Conservation (phyloP, 2,329 filamentous ascomycete genomes). For the Colletotrichum limetticola region DNA sequence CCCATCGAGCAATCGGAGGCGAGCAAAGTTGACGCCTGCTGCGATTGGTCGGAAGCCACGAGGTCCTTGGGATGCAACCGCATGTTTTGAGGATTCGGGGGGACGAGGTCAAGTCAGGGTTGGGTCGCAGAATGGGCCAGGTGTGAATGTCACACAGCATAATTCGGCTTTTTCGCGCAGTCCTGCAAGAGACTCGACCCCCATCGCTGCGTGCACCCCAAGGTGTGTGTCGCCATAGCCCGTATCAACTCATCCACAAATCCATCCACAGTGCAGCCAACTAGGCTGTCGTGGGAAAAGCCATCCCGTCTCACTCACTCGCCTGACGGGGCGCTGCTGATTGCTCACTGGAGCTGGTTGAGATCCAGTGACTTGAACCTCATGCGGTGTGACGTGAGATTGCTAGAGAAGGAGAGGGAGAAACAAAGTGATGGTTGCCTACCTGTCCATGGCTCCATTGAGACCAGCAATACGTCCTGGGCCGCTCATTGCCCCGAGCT, state of each 20-base stretch:
- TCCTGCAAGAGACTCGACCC: slow-evolving; percentile 12
- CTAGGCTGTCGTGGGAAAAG: slow-evolving; percentile 4
- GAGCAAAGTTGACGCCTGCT: slow-evolving; percentile 46
- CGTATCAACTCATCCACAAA: slow-evolving; percentile 17
- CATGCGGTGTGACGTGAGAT: slow-evolving; percentile 55
- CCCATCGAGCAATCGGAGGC: slow-evolving; percentile 59
- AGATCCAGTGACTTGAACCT: slow-evolving; percentile 57
- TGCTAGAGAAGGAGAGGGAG: slow-evolving; percentile 19
- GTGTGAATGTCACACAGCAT: slow-evolving; percentile 33
- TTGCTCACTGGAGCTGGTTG: slow-evolving; percentile 49
- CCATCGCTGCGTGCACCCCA: slow-evolving; percentile 24
- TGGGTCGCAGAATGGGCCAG: slow-evolving; percentile 34
- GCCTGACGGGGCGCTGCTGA: slow-evolving; percentile 41
- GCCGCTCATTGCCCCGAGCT: slow-evolving; percentile 78
- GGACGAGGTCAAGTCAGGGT: slow-evolving; percentile 34
- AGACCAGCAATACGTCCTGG: slow-evolving; percentile 80
- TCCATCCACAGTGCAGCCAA: slow-evolving; percentile 1
- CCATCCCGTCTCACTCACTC: slow-evolving; percentile 45
- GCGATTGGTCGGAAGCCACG: slow-evolving; percentile 52
- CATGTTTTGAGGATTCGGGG: slow-evolving; percentile 29
- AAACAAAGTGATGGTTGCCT: slow-evolving; percentile 59
- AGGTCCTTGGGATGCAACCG: slow-evolving; percentile 22
- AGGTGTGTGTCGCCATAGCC: slow-evolving; percentile 14
- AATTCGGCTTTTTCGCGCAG: slow-evolving; percentile 29
- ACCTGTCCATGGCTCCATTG: slow-evolving; percentile 90